These are phyloP conservation scores for Salvia sclarea DNA, from an alignment of 305 asterid species.

Conservation along the genomic window DNA sequence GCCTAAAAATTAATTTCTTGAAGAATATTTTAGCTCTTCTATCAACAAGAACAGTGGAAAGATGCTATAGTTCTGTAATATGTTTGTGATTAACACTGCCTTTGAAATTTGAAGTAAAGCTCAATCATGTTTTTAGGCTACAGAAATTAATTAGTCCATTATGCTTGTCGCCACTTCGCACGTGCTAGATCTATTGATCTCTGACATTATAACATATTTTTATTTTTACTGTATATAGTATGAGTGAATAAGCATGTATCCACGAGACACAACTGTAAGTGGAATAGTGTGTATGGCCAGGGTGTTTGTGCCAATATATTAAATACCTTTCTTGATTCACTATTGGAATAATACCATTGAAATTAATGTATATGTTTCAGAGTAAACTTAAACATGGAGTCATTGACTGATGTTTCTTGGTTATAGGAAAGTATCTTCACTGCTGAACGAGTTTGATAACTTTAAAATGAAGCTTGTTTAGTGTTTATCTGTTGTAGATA, in stretches of 20 bases:
- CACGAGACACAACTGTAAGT: conserved; percentile 28
- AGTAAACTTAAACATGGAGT: not conserved
- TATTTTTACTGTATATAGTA: conserved; percentile 2
- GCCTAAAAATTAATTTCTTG: not conserved
- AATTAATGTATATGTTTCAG: not conserved
- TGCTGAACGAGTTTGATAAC: conserved; percentile 10
- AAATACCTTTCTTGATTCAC: conserved; percentile 10
- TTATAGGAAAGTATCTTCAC: not conserved
- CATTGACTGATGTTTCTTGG: conserved; percentile 11
- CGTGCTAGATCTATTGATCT: conserved; percentile 58
- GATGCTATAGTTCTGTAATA: not conserved
- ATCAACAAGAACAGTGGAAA: not conserved
- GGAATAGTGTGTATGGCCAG: conserved; percentile 38
- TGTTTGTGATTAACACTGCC: not conserved
- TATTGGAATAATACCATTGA: conserved; percentile 26
- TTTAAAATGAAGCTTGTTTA: not conserved
- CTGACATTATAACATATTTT: conserved; percentile 34
- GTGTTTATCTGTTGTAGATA: not conserved
- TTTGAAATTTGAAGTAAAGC: not conserved
- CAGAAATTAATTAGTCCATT: conserved; percentile 14
- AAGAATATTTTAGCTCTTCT: not conserved
- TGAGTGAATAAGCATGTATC: conserved; percentile 6
- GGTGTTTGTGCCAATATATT: conserved; percentile 25
- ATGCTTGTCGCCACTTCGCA: conserved; percentile 41
- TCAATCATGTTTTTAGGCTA: not conserved